phyloP scores from a whole-genome alignment of 176 grass and related monocot genomes.

The Rhynchospora breviuscula region DNA sequence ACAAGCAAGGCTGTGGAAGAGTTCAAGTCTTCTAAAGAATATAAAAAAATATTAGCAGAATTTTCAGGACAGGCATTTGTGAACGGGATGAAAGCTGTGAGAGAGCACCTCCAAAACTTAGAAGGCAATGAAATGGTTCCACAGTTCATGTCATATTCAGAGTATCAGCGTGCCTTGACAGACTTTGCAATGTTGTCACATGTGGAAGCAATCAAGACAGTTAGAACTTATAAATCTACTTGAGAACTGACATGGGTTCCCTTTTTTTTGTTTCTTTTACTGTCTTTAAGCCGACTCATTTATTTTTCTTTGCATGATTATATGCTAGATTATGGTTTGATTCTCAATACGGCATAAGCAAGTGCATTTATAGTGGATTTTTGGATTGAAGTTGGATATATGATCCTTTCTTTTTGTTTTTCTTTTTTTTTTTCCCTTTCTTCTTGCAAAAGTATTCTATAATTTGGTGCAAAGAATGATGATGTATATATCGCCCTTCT shows the following conservation, averaged over 20 bases:
- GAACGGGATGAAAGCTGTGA: not conserved
- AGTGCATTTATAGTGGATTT: too few relatives aligned
- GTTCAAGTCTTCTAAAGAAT: not conserved
- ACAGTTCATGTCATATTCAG: not conserved
- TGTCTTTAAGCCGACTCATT: too few relatives aligned
- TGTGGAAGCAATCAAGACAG: not conserved
- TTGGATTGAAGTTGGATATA: too few relatives aligned
- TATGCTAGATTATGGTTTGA: too few relatives aligned
- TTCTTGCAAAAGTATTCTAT: too few relatives aligned
- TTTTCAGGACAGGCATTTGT: not conserved
- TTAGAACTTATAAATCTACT: not conserved
- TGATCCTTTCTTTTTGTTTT: too few relatives aligned
- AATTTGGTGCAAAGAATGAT: too few relatives aligned
- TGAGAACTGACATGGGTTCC: not conserved
- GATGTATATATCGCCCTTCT: too few relatives aligned
- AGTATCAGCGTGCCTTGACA: not conserved
- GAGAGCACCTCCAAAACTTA: too few relatives aligned
- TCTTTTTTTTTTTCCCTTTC: too few relatives aligned
- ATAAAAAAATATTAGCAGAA: not conserved
- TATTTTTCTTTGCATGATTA: too few relatives aligned
- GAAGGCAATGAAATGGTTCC: not conserved
- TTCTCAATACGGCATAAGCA: too few relatives aligned
- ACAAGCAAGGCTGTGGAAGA: not conserved
- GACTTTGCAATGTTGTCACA: not conserved
- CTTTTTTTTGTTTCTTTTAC: not conserved